These are phyloP conservation scores for Starmerella apis DNA, from an alignment of 805 yeast genomes.

Conservation along the genomic window DNA sequence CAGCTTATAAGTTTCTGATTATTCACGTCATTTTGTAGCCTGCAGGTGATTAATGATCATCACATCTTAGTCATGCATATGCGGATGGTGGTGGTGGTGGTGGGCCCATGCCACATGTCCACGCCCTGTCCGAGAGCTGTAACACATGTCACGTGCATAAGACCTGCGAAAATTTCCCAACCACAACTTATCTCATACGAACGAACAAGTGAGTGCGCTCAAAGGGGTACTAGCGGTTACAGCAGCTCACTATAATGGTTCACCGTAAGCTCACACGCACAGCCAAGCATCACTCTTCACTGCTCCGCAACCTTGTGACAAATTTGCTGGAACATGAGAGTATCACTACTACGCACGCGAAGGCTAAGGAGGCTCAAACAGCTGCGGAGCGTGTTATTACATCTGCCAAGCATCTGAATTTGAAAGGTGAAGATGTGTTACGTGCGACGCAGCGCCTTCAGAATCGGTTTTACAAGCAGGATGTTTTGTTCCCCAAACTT, in stretches of 20 bases:
- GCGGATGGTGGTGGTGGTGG: neutral
- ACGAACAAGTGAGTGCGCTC: neutral
- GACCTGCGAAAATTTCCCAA: neutral
- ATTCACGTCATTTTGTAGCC: too few species aligned
- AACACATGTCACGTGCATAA: too few species aligned
- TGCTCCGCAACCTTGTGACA: conserved; percentile 55
- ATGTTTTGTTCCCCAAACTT: conserved; percentile 50
- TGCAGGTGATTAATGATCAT: too few species aligned
- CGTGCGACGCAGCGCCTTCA: conserved; percentile 18
- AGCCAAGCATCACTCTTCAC: conserved; percentile 44
- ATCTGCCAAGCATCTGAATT: conserved; percentile 33
- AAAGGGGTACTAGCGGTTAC: neutral
- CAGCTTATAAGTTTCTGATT: too few species aligned
- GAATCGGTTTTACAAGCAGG: conserved; percentile 33
- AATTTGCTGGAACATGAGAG: conserved; percentile 61
- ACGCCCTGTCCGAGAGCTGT: too few species aligned
- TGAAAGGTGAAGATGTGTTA: neutral
- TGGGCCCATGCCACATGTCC: too few species aligned
- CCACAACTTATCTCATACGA: neutral
- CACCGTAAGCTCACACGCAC: conserved; percentile 34
- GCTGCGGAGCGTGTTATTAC: conserved; percentile 55
- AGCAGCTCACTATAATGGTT: conserved; percentile 21
- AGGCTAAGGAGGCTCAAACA: conserved; percentile 59
- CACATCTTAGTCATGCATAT: too few species aligned
- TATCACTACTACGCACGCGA: conserved; percentile 61